Evolutionary conservation across 2,329 filamentous ascomycete species (phyloP), one percentile per base, ranked within the genome.

Genomic region (Colletotrichum plurivorum): DNA sequence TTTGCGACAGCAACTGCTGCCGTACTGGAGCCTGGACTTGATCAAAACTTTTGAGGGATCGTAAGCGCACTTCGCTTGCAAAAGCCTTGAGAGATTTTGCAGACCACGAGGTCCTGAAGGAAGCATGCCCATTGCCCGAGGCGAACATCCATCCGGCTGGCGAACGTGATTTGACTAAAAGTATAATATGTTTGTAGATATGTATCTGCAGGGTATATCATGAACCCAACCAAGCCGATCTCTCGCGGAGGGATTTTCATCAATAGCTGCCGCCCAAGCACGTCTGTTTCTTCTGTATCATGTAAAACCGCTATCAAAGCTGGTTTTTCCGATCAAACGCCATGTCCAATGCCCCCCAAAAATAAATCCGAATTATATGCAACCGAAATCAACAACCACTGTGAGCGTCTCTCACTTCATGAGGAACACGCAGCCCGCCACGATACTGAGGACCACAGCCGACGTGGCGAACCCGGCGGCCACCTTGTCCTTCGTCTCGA

Each of bases 391-490:
- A 16, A 54, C 31, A 49, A n/a, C 39, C n/a, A 18, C 8, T 7
- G 31, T 7, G 31, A 16, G 9, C 18, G 31, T n/a, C 15, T n/a
- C n/a, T 69, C 52, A 69, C 39, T 81, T 79, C 66, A 85, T 76
- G 36, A 88, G 78, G 73, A 88, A 89, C 25, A 83, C 76, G 36
- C 82, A 81, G n/a, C 85, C 85, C 15, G 82, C 85, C 4, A 89
- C 53, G 31, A 88, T 76, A 63, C 85, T 84, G 12, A 85, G 77
- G 41, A 84, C 74, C 18, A 89, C 73, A 0, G 87, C 78, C 8
- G 84, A 80, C 25, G 88, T 90, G 69, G 88, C 52, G 69, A 90
- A 85, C 13, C 85, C 87, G 0, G 88, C 88, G 0, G 85, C 88
- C 1, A 86, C 87, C 73, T 80, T 82, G 68, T 89, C 88, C n/a